Base-by-base conservation (phyloP, 345 rosid species). In the Salix udensis region DNA sequence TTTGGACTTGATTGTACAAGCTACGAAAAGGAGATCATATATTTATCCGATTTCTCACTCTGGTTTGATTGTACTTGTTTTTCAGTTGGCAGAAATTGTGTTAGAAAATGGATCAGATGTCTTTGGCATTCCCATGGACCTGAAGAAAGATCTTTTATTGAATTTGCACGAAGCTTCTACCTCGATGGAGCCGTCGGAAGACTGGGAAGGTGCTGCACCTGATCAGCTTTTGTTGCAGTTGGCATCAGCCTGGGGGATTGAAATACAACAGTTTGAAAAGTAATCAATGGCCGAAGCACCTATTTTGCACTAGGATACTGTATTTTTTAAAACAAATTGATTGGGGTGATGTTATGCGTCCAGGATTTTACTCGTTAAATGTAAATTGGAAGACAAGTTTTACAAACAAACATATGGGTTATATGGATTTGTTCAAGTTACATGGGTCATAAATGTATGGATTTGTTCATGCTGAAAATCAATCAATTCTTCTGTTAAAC, bases 211-310 rank as follows among this genome's bases (percentile, higher is more conserved):
- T 66, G 90, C 81, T 0, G 77, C 84, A 1, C 97, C 94, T 15
- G 92, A 90, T 60, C 97, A 91, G 79, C 96, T 96, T 60, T 80
- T 91, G 83, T 72, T 89, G 82, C 99, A 94, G 85, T 81, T 96
- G 80, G 96, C 97, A 72, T 87, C 97, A 66, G 91, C 96, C 15
- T 96, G 99, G 98, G 92, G 85, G 65, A 94, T 92, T 68, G 90
- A 94, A 79, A 78, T 90, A 74, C 93, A 88, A 84, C 95, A 88
- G 39, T 89, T 86, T 66, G 97, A 88, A 46, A 86, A 76, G 77
- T 71, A 75, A 72, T 67, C 64, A n/a, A 13, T 73, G 5, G 24
- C 24, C 1, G 64, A 58, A 30, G 8, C 67, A 2, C 11, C 44
- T 74, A 6, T 30, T 65, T 5, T 48, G 16, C 24, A 14, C 9